These are phyloP conservation scores for Dendrobium huoshanense DNA, from an alignment of 106 monocot species.

Conservation along the genomic window DNA sequence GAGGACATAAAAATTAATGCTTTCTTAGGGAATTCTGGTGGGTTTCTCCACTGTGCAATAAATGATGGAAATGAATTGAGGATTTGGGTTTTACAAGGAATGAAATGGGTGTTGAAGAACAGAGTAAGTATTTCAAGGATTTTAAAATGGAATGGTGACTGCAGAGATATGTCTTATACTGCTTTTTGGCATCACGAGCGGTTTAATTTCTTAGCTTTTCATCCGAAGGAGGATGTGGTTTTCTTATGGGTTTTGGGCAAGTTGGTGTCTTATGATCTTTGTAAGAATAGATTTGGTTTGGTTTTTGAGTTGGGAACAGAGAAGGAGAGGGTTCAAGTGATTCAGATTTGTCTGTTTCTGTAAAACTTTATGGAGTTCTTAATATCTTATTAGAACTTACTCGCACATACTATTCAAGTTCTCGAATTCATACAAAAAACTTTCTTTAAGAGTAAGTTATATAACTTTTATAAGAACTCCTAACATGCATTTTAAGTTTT, in stretches of 20 bases:
- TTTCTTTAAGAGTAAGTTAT: no score
- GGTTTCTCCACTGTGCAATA: constrained; percentile 23
- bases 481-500: no score
- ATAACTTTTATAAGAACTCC: no score
- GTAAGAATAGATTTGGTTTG: constrained; percentile 8
- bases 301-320: constrained; percentile 21
- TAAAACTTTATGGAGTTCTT: no score
- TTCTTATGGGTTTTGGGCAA: constrained; percentile 30
- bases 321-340: constrained; percentile 25
- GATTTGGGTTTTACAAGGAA: constrained; percentile 28
- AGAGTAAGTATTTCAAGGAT: constrained; percentile 5
- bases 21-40: constrained; percentile 24
- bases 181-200: neutral
- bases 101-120: constrained; percentile 41
- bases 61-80: constrained; percentile 23
- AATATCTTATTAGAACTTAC: no score
- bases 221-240: constrained; percentile 35
- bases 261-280: constrained; percentile 31
- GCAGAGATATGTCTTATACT: neutral
- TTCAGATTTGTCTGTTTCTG: constrained; percentile 34
- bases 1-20: constrained; percentile 18
- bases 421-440: no score
- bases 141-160: neutral
- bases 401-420: no score
- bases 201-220: constrained; percentile 29